Evolutionary conservation across 352 stramenopile species (phyloP).

Genomic region (Globisporangium heterothallicum): DNA sequence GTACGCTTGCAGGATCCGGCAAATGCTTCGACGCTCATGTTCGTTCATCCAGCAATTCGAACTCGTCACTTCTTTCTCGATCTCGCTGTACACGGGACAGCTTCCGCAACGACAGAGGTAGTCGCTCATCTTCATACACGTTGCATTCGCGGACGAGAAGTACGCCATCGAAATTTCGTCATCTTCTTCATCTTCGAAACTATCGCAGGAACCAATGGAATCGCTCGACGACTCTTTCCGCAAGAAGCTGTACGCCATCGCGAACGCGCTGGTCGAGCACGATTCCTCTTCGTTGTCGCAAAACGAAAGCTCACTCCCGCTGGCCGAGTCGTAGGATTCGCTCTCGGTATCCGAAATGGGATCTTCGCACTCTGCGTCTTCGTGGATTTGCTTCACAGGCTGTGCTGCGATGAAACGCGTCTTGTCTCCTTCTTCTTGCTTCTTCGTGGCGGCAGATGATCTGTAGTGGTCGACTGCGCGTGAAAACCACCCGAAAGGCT

Average conservation of each 20-base stretch:
- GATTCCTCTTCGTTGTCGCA: neutral
- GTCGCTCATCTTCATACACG: neutral
- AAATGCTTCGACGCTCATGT: conserved; percentile 20
- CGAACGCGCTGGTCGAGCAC: neutral
- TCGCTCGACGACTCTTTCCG: neutral
- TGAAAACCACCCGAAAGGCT: neutral
- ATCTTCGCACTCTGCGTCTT: neutral
- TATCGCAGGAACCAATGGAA: neutral
- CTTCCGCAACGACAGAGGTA: neutral
- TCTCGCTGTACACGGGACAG: neutral
- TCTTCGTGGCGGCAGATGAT: neutral
- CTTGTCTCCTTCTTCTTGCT: neutral
- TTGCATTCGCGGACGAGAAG: neutral
- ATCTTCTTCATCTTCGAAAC: neutral
- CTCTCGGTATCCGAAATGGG: conserved; percentile 1
- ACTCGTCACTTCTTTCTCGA: neutral
- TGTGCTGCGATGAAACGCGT: neutral
- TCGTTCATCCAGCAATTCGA: conserved; percentile 13
- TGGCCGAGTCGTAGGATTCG: neutral
- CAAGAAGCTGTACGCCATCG: conserved; percentile 2
- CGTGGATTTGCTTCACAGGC: no score
- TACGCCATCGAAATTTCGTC: neutral
- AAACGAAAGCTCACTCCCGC: neutral
- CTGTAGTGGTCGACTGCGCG: neutral
- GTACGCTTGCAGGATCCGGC: conserved; percentile 26